A percentile compares a stretch with the other conserved stretches of the same genome.
phyloP scores from a whole-genome alignment of 148 eudicot species.

The Arctostaphylos glauca region DNA sequence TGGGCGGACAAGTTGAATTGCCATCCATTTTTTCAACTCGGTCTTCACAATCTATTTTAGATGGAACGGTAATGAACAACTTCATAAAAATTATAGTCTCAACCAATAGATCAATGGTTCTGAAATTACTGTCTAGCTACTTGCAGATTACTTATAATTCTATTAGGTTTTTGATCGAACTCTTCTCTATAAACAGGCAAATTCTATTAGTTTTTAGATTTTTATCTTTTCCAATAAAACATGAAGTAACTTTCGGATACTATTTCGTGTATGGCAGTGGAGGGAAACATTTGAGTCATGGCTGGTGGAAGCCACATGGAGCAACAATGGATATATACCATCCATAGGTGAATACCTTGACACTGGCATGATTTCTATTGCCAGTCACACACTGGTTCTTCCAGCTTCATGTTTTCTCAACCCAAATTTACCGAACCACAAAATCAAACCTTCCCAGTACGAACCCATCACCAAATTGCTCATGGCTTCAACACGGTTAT shows the following conservation, averaged over 20 bases:
- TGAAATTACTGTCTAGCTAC: too few species aligned
- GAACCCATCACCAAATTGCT: slow-evolving; percentile 33
- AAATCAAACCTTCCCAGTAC: slow-evolving; percentile 21
- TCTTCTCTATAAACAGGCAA: too few species aligned
- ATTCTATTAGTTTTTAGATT: too few species aligned
- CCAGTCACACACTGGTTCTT: slow-evolving; percentile 24
- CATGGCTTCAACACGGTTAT: slow-evolving; percentile 35
- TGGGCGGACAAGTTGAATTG: too few species aligned
- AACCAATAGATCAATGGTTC: too few species aligned
- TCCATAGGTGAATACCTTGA: slow-evolving; percentile 32
- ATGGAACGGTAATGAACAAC: too few species aligned
- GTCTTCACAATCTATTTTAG: too few species aligned
- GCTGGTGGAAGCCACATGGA: slow-evolving; percentile 47
- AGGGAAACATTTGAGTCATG: slow-evolving; percentile 35
- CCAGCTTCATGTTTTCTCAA: slow-evolving; percentile 28
- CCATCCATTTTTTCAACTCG: too few species aligned
- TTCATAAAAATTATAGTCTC: too few species aligned
- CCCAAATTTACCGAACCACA: slow-evolving; percentile 10
- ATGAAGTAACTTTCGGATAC: not conserved
- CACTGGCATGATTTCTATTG: slow-evolving; percentile 39
- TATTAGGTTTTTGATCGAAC: too few species aligned
- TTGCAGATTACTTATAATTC: too few species aligned
- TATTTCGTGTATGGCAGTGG: slow-evolving; percentile 32
- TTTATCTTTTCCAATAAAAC: too few species aligned
- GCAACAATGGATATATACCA: slow-evolving; percentile 33